Conservation (phyloP, 2,329 filamentous ascomycete genomes). For the Curvularia spicifera region DNA sequence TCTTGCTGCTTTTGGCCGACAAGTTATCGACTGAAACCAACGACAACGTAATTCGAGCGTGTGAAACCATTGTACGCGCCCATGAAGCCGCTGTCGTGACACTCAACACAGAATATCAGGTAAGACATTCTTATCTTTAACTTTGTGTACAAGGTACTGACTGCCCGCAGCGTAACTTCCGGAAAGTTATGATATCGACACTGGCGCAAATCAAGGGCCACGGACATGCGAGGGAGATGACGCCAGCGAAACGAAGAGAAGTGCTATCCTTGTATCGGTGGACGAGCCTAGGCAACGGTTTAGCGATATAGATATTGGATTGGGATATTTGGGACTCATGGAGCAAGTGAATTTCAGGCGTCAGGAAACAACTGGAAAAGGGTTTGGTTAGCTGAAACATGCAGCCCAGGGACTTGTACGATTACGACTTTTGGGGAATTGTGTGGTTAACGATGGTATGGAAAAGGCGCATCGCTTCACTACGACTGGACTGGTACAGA, state of each 20-base stretch:
- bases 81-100: conserved; percentile 96
- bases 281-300: conserved; percentile 53
- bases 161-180: conserved; percentile 58
- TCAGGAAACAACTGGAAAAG: background rate
- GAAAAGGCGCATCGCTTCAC: background rate
- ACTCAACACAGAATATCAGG: conserved; percentile 94
- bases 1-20: conserved; percentile 85
- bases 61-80: conserved; percentile 89
- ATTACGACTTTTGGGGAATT: conserved; percentile 1
- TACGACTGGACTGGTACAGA: conserved; percentile 1
- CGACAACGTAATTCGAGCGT: conserved; percentile 82
- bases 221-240: conserved; percentile 47
- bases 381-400: background rate
- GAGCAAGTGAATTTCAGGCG: background rate
- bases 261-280: conserved; percentile 62
- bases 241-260: conserved; percentile 53
- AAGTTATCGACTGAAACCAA: conserved; percentile 85
- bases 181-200: conserved; percentile 58
- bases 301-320: conserved; percentile 37
- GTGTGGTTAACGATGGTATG: background rate
- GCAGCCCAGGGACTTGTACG: background rate
- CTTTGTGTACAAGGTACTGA: conserved; percentile 9
- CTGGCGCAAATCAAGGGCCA: conserved; percentile 48
- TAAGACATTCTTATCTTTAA: conserved; percentile 42
- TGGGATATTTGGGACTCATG: background rate